phyloP scores from a whole-genome alignment of 345 rosid species.

The Eucalyptus erythrocorys region DNA sequence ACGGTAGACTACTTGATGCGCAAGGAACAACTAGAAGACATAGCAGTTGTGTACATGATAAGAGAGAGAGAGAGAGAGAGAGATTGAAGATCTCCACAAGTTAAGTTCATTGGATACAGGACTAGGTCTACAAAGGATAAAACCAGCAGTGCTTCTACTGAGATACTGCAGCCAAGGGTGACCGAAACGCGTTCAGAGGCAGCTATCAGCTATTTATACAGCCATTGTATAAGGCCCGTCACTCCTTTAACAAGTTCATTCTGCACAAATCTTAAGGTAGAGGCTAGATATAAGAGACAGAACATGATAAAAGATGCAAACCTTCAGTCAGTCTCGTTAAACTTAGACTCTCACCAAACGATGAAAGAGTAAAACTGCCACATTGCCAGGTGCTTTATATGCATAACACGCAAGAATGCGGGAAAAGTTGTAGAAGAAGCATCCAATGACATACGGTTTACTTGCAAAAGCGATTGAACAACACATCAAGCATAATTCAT shows the following conservation, averaged over 20 bases:
- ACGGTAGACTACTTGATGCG: background rate
- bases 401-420: background rate
- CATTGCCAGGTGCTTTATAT: background rate
- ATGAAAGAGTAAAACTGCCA: background rate
- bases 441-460: background rate
- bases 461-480: background rate
- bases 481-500: background rate
- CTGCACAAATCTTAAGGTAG: background rate
- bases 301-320: background rate
- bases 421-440: background rate
- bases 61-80: background rate
- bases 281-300: background rate
- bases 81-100: background rate
- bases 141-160: background rate
- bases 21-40: background rate
- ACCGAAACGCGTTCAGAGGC: background rate
- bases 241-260: background rate
- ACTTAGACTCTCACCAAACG: background rate
- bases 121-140: background rate
- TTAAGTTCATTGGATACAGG: background rate
- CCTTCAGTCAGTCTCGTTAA: background rate
- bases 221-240: background rate
- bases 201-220: background rate
- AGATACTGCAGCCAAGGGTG: background rate
- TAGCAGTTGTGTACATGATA: no score